Evolutionary conservation across 345 rosid genomes (phyloP).

Genomic region (Conringia planisiliqua): DNA sequence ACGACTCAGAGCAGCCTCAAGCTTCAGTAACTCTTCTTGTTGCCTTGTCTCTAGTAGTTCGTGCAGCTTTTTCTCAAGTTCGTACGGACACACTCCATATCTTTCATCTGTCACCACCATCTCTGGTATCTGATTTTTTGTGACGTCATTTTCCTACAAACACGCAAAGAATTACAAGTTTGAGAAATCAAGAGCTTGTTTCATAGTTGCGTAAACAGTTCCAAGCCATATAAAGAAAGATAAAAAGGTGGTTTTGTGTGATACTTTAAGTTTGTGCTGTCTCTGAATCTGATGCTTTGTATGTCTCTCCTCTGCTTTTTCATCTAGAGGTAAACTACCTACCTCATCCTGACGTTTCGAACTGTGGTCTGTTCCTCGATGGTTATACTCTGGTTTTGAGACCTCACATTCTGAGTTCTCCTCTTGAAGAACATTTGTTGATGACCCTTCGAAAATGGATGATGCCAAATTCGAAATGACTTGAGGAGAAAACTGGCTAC

Average conservation of each 20-base stretch:
- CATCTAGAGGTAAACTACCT: constrained; percentile 41
- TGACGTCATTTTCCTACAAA: constrained; percentile 6
- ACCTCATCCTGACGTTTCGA: constrained; percentile 61
- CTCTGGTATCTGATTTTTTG: constrained; percentile 8
- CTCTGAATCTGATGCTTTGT: constrained; percentile 14
- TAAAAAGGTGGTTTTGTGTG: background rate
- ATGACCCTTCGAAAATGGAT: constrained; percentile 36
- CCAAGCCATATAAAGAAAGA: background rate
- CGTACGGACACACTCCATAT: constrained; percentile 55
- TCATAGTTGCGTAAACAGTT: constrained; percentile 1
- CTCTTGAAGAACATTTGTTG: constrained; percentile 28
- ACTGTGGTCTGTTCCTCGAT: constrained; percentile 42
- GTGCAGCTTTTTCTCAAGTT: constrained; percentile 64
- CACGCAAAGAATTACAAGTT: background rate
- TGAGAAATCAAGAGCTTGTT: background rate
- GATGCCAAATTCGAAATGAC: constrained; percentile 33
- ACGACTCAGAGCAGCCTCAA: constrained; percentile 52
- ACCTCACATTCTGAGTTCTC: constrained; percentile 29
- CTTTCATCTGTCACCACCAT: constrained; percentile 27
- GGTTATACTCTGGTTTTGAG: constrained; percentile 40
- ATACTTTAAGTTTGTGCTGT: constrained; percentile 38
- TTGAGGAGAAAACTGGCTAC: constrained; percentile 28
- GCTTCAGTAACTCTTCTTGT: constrained; percentile 64
- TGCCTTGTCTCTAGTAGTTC: constrained; percentile 62
- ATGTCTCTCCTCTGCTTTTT: constrained; percentile 36